Base-by-base conservation (phyloP, 2,329 filamentous ascomycete genomes). In the Phialocephala subalpina region DNA sequence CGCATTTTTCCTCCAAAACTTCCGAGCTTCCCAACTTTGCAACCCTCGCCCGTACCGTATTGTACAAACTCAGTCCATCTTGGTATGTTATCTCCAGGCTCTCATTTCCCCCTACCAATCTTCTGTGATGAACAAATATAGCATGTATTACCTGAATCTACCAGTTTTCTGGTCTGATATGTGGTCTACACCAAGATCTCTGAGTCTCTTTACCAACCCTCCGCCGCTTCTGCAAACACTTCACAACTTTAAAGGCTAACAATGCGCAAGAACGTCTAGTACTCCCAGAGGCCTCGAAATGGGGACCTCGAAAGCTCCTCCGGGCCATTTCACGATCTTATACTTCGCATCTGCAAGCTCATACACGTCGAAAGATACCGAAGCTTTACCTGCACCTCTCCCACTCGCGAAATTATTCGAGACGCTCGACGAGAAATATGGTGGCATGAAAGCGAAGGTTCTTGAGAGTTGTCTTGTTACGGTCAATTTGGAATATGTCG, bases 291-390 rank as follows among this genome's bases (percentile, higher is more conserved):
- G 18, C 6, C 11, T 12, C n/a, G 45, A 6, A 6, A 53, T 53
- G 49, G 25, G 22, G 25, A 29, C 27, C 25, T 53, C 27, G 12
- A 53, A 29, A 53, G 49, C 49, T 53, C 49, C 49, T 29, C 25
- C 49, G 52, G 89, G 86, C n/a, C 86, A 92, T 70, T 97, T 96
- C 81, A 91, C 86, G 64, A 81, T 97, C 55, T 86, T 96, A 63
- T 97, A 95, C 80, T 97, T 97, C 80, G 93, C 92, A 65, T 86
- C 87, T 68, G 92, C 92, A 16, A 85, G 86, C 64, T 90, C 90
- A 36, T 92, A 86, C 77, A 93, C 92, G 0, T 82, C 82, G n/a
- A 91, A 87, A 74, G 84, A 89, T 66, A 81, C 82, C 67, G 92
- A 96, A 74, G 74, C 80, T 18, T 77, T 96, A 12, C 82, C 86